A percentile compares a stretch with the other conserved stretches of the same genome.
Evolutionary conservation across 1,284 basidiomycete species (phyloP).

Genomic region (Laetiporus sulphureus): DNA sequence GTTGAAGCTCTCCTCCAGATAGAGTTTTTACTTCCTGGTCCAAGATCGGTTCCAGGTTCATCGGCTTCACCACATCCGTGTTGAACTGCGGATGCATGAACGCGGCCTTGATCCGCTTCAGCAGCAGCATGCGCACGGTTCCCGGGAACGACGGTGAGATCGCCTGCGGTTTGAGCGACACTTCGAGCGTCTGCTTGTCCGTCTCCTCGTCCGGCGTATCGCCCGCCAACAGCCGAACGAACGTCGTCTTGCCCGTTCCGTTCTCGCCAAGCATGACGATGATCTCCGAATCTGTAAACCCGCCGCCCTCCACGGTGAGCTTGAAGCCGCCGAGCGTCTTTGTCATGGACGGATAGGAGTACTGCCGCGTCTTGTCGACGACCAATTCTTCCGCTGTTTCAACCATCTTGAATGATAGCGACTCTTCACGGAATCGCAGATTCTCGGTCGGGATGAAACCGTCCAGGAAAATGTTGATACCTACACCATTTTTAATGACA

Average conservation of each 20-base stretch:
- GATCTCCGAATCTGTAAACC: conserved; percentile 94
- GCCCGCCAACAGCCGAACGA: conserved; percentile 89
- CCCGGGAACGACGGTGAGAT: conserved; percentile 96
- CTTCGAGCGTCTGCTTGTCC: conserved; percentile 73
- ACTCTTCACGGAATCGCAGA: conserved; percentile 92
- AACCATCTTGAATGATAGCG: conserved; percentile 91
- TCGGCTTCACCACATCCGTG: conserved; percentile 93
- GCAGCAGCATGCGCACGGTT: conserved; percentile 84
- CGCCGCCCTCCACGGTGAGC: conserved; percentile 80
- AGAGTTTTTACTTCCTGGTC: conserved; percentile 96
- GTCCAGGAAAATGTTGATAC: conserved; percentile 98
- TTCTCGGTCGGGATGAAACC: conserved; percentile 99
- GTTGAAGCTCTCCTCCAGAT: conserved; percentile 94
- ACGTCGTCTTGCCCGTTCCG: conserved; percentile 96
- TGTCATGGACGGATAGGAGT: conserved; percentile 89
- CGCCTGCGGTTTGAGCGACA: conserved; percentile 94
- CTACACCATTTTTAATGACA: conserved; percentile 29
- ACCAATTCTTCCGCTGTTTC: conserved; percentile 88
- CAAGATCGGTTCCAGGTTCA: conserved; percentile 88
- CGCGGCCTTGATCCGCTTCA: conserved; percentile 89
- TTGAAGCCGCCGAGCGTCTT: conserved; percentile 94
- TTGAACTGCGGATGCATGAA: conserved; percentile 99
- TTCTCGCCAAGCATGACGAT: conserved; percentile 98
- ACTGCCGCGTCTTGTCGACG: conserved; percentile 79
- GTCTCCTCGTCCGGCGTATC: conserved; percentile 80